These are phyloP conservation scores for Aurinia saxatilis DNA, from an alignment of 345 rosid species.

Conservation along the genomic window DNA sequence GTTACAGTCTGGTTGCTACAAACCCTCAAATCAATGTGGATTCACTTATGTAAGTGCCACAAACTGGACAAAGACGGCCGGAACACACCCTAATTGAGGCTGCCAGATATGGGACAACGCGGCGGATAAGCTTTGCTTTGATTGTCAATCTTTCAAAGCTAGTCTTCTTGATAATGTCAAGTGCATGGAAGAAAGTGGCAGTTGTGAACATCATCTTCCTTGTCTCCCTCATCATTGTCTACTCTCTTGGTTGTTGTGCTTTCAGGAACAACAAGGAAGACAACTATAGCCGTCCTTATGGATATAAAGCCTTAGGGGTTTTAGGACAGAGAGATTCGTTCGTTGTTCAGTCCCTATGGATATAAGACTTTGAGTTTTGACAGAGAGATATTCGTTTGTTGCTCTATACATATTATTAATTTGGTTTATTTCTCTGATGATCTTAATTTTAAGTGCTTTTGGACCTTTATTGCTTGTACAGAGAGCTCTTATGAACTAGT, in stretches of 20 bases:
- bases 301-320: conserved; percentile 33
- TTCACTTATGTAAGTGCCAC: conserved; percentile 49
- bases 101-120: conserved; percentile 56
- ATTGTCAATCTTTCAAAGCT: conserved; percentile 88
- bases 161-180: conserved; percentile 78
- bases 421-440: conserved; percentile 5
- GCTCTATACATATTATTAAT: background rate
- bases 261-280: conserved; percentile 81
- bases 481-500: conserved; percentile 4
- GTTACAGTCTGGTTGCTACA: conserved; percentile 94
- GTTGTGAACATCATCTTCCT: conserved; percentile 71
- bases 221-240: conserved; percentile 69
- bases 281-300: conserved; percentile 8
- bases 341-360: too few relatives aligned
- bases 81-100: conserved; percentile 36
- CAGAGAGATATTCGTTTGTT: conserved; percentile 17
- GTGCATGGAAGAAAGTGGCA: conserved; percentile 95
- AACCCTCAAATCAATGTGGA: conserved; percentile 62
- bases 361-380: background rate
- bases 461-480: conserved; percentile 21
- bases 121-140: conserved; percentile 45
- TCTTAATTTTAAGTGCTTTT: conserved; percentile 6
- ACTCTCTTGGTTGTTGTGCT: conserved; percentile 92
- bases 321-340: conserved; percentile 24
- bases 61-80: conserved; percentile 38